Evolutionary conservation across 2,329 filamentous ascomycete genomes (phyloP).

Genomic region (Stachybotrys elegans): DNA sequence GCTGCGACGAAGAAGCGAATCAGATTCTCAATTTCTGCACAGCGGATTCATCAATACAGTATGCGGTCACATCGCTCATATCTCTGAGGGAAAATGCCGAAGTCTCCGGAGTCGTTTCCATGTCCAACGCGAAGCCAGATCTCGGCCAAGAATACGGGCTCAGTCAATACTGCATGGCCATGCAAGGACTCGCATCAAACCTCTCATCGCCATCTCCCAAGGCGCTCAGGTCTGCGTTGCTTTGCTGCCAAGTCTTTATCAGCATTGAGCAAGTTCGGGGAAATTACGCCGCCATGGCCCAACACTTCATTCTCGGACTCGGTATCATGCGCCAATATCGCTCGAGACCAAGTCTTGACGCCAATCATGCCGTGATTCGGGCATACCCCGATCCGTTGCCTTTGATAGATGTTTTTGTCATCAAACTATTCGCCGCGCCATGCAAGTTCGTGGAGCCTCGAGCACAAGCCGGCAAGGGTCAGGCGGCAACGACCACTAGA

Average conservation of each 20-base stretch:
- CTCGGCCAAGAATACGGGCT: constrained; percentile 31
- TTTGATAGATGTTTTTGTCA: constrained; percentile 34
- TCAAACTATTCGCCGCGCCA: constrained; percentile 36
- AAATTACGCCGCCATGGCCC: constrained; percentile 35
- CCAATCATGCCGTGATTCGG: constrained; percentile 20
- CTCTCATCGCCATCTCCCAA: constrained; percentile 25
- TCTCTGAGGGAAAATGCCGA: constrained; percentile 34
- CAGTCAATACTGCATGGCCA: constrained; percentile 35
- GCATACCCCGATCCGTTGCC: constrained; percentile 27
- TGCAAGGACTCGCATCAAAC: constrained; percentile 32
- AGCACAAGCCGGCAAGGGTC: constrained; percentile 10
- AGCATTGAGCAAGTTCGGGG: constrained; percentile 39
- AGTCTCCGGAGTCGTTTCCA: constrained; percentile 18
- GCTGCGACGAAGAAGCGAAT: constrained; percentile 32
- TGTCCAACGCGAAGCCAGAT: constrained; percentile 20
- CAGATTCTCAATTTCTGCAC: constrained; percentile 32
- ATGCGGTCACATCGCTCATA: constrained; percentile 34
- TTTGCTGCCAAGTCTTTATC: constrained; percentile 43
- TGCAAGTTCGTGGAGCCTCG: constrained; percentile 32
- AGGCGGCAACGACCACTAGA: constrained; percentile 10
- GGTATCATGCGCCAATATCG: constrained; percentile 37
- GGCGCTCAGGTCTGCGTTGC: constrained; percentile 30
- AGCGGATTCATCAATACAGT: constrained; percentile 27
- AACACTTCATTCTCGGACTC: constrained; percentile 37
- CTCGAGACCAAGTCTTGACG: constrained; percentile 27